These are phyloP conservation scores for Raphanus sativus DNA, from an alignment of 345 rosid genomes.

Conservation along the genomic window DNA sequence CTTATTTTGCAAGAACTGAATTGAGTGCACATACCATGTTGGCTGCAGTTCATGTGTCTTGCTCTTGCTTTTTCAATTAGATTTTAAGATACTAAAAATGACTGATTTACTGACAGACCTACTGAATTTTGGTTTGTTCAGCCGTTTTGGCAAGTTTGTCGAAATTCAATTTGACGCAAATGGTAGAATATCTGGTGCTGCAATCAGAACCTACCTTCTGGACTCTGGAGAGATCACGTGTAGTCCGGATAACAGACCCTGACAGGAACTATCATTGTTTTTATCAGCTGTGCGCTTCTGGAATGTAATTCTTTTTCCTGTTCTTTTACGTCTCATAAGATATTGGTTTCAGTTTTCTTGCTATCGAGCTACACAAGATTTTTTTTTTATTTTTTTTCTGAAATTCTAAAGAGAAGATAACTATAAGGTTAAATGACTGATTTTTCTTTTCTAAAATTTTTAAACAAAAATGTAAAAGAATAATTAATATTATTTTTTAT, in stretches of 20 bases:
- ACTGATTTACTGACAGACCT: constrained; percentile 17
- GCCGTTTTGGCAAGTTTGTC: constrained; percentile 99
- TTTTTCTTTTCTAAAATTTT: too few species aligned
- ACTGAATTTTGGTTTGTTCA: constrained; percentile 41
- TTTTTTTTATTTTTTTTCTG: too few species aligned
- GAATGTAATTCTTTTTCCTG: constrained; percentile 56
- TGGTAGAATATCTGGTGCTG: constrained; percentile 99
- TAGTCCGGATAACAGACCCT: constrained; percentile 89
- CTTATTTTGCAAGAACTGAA: not conserved
- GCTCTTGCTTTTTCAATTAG: not conserved
- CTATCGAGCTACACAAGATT: not conserved
- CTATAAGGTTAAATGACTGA: too few species aligned
- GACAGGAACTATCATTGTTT: constrained; percentile 98
- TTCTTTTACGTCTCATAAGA: constrained; percentile 7
- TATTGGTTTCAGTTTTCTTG: constrained; percentile 16
- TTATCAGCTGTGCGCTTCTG: constrained; percentile 97
- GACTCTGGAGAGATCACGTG: constrained; percentile 97
- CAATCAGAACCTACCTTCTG: constrained; percentile 98
- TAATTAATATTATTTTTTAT: too few species aligned
- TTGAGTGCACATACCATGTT: not conserved
- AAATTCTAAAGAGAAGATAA: too few species aligned
- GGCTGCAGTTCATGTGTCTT: constrained; percentile 11
- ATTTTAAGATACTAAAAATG: not conserved
- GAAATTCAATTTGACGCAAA: constrained; percentile 89
- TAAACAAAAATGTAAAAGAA: too few species aligned